These are phyloP conservation scores for Rubia peregrina DNA, from an alignment of 305 asterid species.

Conservation along the genomic window DNA sequence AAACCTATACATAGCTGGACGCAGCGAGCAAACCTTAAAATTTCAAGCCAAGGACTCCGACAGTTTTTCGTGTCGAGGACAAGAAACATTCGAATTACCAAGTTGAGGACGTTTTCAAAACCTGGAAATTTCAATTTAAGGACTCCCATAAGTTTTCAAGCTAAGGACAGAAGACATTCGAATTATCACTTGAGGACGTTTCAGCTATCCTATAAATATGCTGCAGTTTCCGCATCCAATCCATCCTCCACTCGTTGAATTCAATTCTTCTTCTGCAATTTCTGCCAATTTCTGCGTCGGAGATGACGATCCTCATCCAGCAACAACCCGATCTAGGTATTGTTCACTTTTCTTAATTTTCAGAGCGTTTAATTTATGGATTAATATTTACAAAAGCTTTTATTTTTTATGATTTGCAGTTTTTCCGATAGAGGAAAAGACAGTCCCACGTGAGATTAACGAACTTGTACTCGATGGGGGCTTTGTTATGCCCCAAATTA, in stretches of 20 bases:
- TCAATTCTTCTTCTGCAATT: background rate
- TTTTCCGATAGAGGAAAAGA: conserved; percentile 28
- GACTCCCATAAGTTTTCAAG: background rate
- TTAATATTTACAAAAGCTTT: too few species aligned
- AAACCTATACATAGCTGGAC: conserved; percentile 14
- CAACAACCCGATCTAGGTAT: conserved; percentile 35
- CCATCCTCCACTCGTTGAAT: conserved; percentile 12
- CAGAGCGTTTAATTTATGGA: too few species aligned
- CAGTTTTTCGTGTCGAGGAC: conserved; percentile 32
- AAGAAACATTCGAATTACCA: conserved; percentile 22
- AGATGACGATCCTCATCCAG: conserved; percentile 45
- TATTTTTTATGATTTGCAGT: conserved; percentile 18
- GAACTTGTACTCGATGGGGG: conserved; percentile 49
- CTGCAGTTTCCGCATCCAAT: background rate
- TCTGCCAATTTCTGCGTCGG: background rate
- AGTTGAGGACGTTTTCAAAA: conserved; percentile 13
- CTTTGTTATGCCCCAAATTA: conserved; percentile 30
- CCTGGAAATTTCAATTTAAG: background rate
- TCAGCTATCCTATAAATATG: conserved; percentile 35
- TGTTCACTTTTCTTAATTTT: background rate
- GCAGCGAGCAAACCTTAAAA: background rate
- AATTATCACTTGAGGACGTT: conserved; percentile 33
- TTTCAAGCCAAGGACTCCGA: conserved; percentile 26
- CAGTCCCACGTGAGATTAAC: conserved; percentile 15
- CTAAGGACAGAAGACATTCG: conserved; percentile 32